Evolutionary conservation across 2,329 filamentous ascomycete species (phyloP), one percentile per base, ranked within the genome.

Genomic region (Clonostachys rosea): DNA sequence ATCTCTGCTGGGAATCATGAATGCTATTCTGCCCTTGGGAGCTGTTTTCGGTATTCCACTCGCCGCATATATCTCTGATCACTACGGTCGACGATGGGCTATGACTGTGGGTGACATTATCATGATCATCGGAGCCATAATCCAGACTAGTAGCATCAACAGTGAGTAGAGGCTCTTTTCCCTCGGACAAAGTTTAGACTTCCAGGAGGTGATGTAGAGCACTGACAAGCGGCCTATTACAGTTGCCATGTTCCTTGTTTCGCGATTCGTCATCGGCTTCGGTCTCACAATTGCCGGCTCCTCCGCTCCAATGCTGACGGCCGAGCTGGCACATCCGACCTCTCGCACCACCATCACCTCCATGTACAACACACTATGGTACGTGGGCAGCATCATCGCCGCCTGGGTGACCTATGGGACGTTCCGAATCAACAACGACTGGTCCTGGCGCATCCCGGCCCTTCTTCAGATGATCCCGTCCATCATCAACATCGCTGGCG

Each of bases 301-400:
- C 5, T 79, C 81, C 6, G 81, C 77, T 2, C 82, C 82, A 2
- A 75, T 79, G 13, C 84, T 84, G 56, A 76, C 78, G 14, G 76
- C 80, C 40, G 83, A 87, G 59, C 71, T 83, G 47, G 73, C 79
- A 1, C 83, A 86, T 55, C 83, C 83, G 7, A 46, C 43, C 14
- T 45, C 54, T 13, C 52, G 53, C 46, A 52, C 52, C 40, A 39
- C 36, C 14, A 42, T 42, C 40, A 42, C 40, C n/a, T n/a, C 40
- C 10, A 42, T 42, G n/a, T 42, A 30, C 40, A 42, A 42, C 20
- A 20, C 36, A 39, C 36, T 30, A 9, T 42, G 40, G 40, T n/a
- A 42, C 34, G 11, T 36, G 12, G 43, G 43, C 43, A 50, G 50
- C 18, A 58, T 59, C 14, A 17, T 56, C 2, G 52, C 57, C 1